phyloP scores from a whole-genome alignment of 2,329 filamentous ascomycete genomes.

The Microdochium nivale region DNA sequence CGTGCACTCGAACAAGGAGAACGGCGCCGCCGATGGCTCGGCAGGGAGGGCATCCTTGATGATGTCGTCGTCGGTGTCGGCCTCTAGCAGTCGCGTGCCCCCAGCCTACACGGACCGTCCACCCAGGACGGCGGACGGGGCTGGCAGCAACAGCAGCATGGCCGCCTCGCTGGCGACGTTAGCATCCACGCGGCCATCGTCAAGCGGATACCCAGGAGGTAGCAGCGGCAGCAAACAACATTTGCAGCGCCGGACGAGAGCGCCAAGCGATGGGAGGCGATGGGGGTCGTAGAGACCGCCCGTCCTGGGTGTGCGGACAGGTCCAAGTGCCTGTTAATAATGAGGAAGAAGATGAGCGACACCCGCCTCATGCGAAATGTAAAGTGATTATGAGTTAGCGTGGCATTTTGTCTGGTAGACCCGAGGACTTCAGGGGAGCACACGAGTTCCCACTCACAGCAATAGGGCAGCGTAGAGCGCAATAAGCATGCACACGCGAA shows the following conservation, averaged over 20 bases:
- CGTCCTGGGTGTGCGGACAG: too few species aligned
- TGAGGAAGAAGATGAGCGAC: too few species aligned
- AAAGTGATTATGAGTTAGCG: too few species aligned
- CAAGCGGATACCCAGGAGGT: not conserved
- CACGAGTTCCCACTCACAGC: too few species aligned
- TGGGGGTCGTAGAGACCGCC: not conserved
- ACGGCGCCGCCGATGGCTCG: constrained; percentile 1
- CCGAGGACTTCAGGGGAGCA: too few species aligned
- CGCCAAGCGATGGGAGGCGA: not conserved
- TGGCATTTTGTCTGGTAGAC: too few species aligned
- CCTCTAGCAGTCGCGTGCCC: not conserved
- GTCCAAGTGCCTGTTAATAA: too few species aligned
- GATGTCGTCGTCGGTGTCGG: not conserved
- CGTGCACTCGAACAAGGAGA: constrained; percentile 18
- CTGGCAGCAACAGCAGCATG: not conserved
- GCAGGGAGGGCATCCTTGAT: not conserved
- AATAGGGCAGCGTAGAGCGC: too few species aligned
- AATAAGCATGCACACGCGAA: too few species aligned
- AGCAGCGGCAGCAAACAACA: not conserved
- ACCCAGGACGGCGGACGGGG: not conserved
- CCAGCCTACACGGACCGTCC: not conserved
- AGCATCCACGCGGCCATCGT: not conserved
- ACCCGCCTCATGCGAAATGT: too few species aligned
- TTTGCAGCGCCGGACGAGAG: not conserved
- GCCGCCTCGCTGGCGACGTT: not conserved